phyloP scores from a whole-genome alignment of 2,329 filamentous ascomycete genomes.

The Saccharata proteae region DNA sequence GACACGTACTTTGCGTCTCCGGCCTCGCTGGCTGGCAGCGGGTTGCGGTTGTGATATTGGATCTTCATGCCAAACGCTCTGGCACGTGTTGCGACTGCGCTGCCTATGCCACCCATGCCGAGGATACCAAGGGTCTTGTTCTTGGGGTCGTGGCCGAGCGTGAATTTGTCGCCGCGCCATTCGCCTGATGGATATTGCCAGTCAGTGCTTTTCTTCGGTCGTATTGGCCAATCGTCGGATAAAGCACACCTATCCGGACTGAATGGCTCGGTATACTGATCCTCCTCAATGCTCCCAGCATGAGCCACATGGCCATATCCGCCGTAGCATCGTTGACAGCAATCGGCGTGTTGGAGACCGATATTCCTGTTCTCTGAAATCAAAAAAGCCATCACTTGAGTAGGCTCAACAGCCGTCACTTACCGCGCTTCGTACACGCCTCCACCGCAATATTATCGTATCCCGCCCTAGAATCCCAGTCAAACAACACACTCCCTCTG shows the following conservation, averaged over 20 bases:
- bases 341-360: slow-evolving; percentile 34
- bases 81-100: slow-evolving; percentile 36
- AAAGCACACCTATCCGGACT: slow-evolving; percentile 29
- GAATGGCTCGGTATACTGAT: slow-evolving; percentile 35
- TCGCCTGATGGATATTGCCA: slow-evolving; percentile 25
- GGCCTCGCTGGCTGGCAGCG: slow-evolving; percentile 24
- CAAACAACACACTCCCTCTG: no score
- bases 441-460: slow-evolving; percentile 49
- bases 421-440: slow-evolving; percentile 36
- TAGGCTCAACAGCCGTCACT: slow-evolving; percentile 2
- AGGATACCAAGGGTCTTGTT: slow-evolving; percentile 44
- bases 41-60: slow-evolving; percentile 45
- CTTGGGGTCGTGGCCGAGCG: slow-evolving; percentile 41
- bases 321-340: slow-evolving; percentile 41
- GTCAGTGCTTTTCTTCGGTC: slow-evolving; percentile 24
- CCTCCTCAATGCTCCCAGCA: slow-evolving; percentile 40
- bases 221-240: slow-evolving; percentile 10
- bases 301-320: slow-evolving; percentile 37
- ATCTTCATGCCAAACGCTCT: slow-evolving; percentile 44
- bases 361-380: slow-evolving; percentile 22
- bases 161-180: slow-evolving; percentile 26
- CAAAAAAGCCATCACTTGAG: slow-evolving; percentile 15
- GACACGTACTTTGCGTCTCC: slow-evolving; percentile 40
- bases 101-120: slow-evolving; percentile 49
- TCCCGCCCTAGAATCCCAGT: slow-evolving; percentile 44